phyloP scores from a whole-genome alignment of 352 stramenopile genomes.

The Pythium aphanidermatum region DNA sequence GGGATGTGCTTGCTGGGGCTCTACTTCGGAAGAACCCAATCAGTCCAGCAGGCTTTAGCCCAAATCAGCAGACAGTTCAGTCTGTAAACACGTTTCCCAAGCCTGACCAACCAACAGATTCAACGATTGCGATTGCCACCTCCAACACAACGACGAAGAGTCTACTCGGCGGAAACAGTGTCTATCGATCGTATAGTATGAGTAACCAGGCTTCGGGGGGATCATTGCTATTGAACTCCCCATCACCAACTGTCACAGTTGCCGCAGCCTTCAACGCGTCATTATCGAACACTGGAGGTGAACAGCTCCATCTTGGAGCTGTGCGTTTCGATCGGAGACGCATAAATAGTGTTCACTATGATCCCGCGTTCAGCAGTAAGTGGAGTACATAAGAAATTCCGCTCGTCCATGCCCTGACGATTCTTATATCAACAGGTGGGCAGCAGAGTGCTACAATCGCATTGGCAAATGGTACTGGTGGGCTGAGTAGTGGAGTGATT shows the following conservation, averaged over 20 bases:
- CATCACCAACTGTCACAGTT: conserved; percentile 40
- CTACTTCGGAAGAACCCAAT: conserved; percentile 36
- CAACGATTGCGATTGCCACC: conserved; percentile 36
- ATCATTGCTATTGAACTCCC: conserved; percentile 6
- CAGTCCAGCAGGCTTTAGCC: conserved; percentile 13
- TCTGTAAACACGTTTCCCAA: conserved; percentile 27
- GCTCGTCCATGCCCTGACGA: not conserved
- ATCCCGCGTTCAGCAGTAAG: conserved; percentile 33
- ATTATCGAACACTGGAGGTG: conserved; percentile 17
- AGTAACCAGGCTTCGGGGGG: conserved; percentile 24
- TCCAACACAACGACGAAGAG: conserved; percentile 44
- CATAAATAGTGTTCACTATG: conserved; percentile 51
- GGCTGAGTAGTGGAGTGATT: conserved; percentile 23
- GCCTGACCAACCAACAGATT: conserved; percentile 31
- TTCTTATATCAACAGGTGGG: no score
- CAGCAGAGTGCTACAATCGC: conserved; percentile 8
- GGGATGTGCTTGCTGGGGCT: conserved; percentile 38
- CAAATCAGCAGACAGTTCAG: conserved; percentile 15
- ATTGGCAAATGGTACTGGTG: conserved; percentile 12
- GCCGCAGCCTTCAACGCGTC: conserved; percentile 32
- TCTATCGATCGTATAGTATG: conserved; percentile 7
- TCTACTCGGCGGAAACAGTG: conserved; percentile 22
- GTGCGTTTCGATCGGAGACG: conserved; percentile 39
- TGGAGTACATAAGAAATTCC: not conserved
- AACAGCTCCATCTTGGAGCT: conserved; percentile 31